Percentiles rank a stretch among this genome's conserved stretches.
Evolutionary conservation across 495 filamentous ascomycete species (phyloP).

Genomic region (Xylaria sp.): DNA sequence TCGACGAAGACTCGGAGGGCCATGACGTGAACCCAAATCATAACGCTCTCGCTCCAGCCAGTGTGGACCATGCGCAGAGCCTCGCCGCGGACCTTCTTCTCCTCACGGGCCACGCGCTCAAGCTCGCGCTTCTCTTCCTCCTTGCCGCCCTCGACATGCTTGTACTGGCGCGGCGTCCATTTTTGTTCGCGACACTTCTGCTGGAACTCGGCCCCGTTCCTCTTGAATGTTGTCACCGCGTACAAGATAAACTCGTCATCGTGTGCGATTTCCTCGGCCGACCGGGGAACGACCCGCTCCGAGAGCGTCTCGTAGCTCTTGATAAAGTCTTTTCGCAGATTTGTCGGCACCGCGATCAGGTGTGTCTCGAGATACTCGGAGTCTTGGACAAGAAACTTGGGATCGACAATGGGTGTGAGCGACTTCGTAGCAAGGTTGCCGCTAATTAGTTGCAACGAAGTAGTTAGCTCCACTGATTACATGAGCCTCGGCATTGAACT

Average conservation of each 20-base stretch:
- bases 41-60: slow-evolving; percentile 91
- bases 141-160: slow-evolving; percentile 85
- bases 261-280: slow-evolving; percentile 73
- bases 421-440: slow-evolving; percentile 95
- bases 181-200: slow-evolving; percentile 88
- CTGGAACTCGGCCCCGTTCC: slow-evolving; percentile 81
- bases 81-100: slow-evolving; percentile 88
- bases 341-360: slow-evolving; percentile 82
- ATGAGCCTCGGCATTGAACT: neutral
- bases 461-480: slow-evolving; percentile 12
- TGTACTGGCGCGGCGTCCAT: slow-evolving; percentile 94
- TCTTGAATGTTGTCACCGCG: slow-evolving; percentile 92
- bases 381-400: slow-evolving; percentile 77
- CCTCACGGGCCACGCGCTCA: slow-evolving; percentile 76
- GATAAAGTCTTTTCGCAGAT: slow-evolving; percentile 82
- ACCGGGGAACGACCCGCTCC: slow-evolving; percentile 86
- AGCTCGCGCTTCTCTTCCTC: slow-evolving; percentile 88
- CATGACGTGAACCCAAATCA: slow-evolving; percentile 93
- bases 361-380: slow-evolving; percentile 98
- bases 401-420: slow-evolving; percentile 84
- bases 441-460: slow-evolving; percentile 49
- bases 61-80: slow-evolving; percentile 84
- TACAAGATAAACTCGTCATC: slow-evolving; percentile 90
- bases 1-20: slow-evolving; percentile 95
- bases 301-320: slow-evolving; percentile 86